phyloP scores from a whole-genome alignment of 2,329 filamentous ascomycete genomes.

The Hirsutella minnesotensis region DNA sequence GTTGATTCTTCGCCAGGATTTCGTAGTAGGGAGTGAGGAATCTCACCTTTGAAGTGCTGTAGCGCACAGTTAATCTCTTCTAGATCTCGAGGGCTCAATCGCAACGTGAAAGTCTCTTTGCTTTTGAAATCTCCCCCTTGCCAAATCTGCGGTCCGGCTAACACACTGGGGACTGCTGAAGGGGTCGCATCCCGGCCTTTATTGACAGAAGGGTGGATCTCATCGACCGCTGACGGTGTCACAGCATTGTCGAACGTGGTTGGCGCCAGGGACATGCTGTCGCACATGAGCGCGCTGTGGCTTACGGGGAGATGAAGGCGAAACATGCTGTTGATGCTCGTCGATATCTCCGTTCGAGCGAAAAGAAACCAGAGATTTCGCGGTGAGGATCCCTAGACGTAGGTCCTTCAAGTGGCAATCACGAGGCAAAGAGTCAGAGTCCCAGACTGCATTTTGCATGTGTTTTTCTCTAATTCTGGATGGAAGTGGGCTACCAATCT shows the following conservation, averaged over 20 bases:
- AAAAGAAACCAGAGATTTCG: no score
- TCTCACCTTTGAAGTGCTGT: conserved; percentile 12
- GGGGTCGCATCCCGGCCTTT: not conserved
- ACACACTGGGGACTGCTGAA: not conserved
- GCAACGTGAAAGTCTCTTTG: conserved; percentile 7
- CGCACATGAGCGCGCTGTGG: not conserved
- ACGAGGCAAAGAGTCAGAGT: no score
- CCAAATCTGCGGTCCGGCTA: conserved; percentile 9
- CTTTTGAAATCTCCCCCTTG: conserved; percentile 5
- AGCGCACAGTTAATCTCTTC: conserved; percentile 13
- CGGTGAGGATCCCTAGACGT: no score
- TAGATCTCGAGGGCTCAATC: conserved; percentile 10
- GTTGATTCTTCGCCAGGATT: not conserved
- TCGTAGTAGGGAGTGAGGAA: no score
- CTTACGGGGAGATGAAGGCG: not conserved
- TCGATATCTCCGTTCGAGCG: no score
- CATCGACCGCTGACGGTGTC: not conserved
- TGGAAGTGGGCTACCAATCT: no score
- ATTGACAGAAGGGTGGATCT: not conserved
- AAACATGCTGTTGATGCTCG: not conserved
- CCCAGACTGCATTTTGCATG: no score
- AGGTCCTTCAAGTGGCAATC: no score
- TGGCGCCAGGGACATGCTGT: not conserved
- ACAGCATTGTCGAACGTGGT: not conserved
- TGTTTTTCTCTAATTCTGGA: no score